phyloP scores from a whole-genome alignment of 2,329 filamentous ascomycete species.

The Apiospora koreana region DNA sequence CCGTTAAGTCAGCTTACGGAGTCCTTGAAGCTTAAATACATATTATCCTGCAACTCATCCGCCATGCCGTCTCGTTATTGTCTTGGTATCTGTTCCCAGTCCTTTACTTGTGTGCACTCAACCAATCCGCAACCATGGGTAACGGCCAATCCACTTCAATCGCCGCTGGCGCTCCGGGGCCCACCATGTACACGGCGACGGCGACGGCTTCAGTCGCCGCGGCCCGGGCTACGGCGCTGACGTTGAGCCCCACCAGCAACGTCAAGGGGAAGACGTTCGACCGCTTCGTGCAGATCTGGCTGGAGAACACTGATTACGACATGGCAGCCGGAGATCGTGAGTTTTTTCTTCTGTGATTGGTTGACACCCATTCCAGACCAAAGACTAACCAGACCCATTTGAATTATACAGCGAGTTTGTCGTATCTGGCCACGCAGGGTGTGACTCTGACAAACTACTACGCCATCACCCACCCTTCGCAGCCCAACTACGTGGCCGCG shows the following conservation, averaged over 20 bases:
- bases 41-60: no score
- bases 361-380: neutral
- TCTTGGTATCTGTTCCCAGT: neutral
- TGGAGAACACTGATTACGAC: constrained; percentile 60
- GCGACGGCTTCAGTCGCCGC: constrained; percentile 15
- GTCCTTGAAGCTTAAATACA: neutral
- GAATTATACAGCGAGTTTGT: constrained; percentile 38
- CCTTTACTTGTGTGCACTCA: neutral
- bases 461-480: constrained; percentile 58
- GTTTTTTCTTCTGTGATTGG: neutral
- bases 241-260: constrained; percentile 44
- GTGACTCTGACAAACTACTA: constrained; percentile 56
- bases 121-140: constrained; percentile 1
- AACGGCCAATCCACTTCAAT: constrained; percentile 13
- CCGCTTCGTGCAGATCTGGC: constrained; percentile 62
- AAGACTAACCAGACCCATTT: constrained; percentile 11
- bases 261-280: constrained; percentile 59
- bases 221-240: constrained; percentile 41
- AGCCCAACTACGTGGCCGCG: constrained; percentile 63
- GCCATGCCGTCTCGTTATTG: no score
- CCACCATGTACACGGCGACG: constrained; percentile 25
- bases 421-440: constrained; percentile 53
- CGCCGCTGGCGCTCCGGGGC: constrained; percentile 8
- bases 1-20: neutral
- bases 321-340: constrained; percentile 50